Base-by-base conservation (phyloP, 2,329 filamentous ascomycete genomes). In the Scleromitrula shiraiana region DNA sequence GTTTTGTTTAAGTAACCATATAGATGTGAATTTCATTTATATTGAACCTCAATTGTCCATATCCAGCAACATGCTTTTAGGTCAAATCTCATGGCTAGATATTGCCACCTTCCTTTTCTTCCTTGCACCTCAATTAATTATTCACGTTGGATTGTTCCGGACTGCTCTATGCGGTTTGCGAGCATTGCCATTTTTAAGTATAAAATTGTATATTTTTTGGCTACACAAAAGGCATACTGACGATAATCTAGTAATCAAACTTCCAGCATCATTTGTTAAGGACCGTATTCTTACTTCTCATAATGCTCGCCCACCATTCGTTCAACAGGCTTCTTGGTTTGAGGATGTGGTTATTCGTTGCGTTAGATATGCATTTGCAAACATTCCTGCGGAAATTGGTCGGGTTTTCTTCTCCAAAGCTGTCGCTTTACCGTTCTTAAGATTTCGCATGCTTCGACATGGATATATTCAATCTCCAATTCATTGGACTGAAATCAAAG, bases 271-370 rank as follows among this genome's bases (percentile, higher is more conserved):
- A 38, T 77, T 87, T 56, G 52, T 84, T 30, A 65, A 65, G 37
- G 80, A 84, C 59, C 72, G 79, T 49, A 77, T 75, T 54, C 65
- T 80, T 32, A 69, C 70, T 0, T 61, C 64, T 5, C 62, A 59
- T 46, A 57, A 70, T 22, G 54, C 72, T 5, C 73, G 72, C 53
- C 70, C 78, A 5, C 74, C 77, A 1, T 89, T 89, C 56, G 76
- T 83, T n/a, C 79, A 75, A 56, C 73, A 74, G 46, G 79, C 85
- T n/a, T 80, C 82, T 3, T 67, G 78, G 1, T 91, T 90, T 60
- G 85, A 91, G 63, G 85, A 90, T 61, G 64, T 88, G 36, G 84
- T 89, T 41, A 75, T 91, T 50, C 76, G 85, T 50, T 88, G 83
- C 60, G 84, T 93, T 29, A 76, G 85, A 45, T 89, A 85, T 71